Conservation (phyloP, 768 basidiomycete genomes). For the Calocybe indica region DNA sequence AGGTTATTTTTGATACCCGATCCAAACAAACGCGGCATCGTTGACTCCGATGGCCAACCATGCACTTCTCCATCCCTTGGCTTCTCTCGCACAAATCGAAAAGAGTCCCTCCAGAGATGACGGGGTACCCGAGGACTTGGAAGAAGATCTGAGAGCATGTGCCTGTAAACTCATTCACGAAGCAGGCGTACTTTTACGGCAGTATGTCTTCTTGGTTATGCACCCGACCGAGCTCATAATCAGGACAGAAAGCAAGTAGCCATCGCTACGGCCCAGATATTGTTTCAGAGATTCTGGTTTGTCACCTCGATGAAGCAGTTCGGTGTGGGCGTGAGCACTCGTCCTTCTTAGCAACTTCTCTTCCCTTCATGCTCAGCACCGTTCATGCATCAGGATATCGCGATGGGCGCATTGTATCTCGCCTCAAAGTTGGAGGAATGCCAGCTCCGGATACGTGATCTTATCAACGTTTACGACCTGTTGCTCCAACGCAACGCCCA, state of each 20-base stretch:
- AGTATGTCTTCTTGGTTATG: constrained; percentile 39
- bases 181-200: constrained; percentile 84
- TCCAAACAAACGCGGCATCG: constrained; percentile 5
- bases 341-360: constrained; percentile 1
- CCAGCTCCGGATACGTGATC: constrained; percentile 84
- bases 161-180: constrained; percentile 95
- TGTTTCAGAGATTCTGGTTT: constrained; percentile 97
- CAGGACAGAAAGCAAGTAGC: constrained; percentile 85
- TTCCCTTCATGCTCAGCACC: too few relatives aligned
- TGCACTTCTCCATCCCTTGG: constrained; percentile 69
- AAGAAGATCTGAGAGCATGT: constrained; percentile 83
- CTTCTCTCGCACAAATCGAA: constrained; percentile 72
- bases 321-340: constrained; percentile 73
- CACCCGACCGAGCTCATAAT: constrained; percentile 1
- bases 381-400: constrained; percentile 56
- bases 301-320: constrained; percentile 94
- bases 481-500: constrained; percentile 73
- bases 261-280: constrained; percentile 91
- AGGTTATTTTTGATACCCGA: neutral
- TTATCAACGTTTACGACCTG: constrained; percentile 92
- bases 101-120: constrained; percentile 78
- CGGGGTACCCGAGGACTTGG: constrained; percentile 74
- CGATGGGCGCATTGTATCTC: constrained; percentile 84
- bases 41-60: constrained; percentile 26
- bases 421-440: constrained; percentile 93